Base-by-base conservation (phyloP, 2,329 filamentous ascomycete genomes). In the Clathrospora elynae region DNA sequence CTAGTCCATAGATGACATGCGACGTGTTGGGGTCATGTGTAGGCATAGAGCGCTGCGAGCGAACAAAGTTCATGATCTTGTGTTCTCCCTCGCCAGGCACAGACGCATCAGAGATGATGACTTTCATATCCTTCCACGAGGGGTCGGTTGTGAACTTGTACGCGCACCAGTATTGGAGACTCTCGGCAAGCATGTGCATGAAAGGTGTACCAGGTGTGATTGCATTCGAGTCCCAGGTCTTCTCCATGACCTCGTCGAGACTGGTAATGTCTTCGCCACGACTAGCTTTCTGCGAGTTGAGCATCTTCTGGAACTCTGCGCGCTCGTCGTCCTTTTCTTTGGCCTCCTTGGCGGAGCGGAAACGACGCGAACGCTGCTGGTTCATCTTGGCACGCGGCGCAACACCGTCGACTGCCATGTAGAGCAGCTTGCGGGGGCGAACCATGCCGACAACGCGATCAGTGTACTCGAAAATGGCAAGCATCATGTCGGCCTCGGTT, bases 341-440 rank as follows among this genome's bases (percentile, higher is more conserved):
- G 11, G 93, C 93, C 69, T 99, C 93, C 69, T 92, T 90, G 2
- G 91, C 93, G 14, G 92, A 88, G 50, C 93, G 86, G 74, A 99
- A 99, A 62, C 93, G 89, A 71, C 93, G 84, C 28, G 93, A 95
- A 50, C 93, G 89, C 74, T 99, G 93, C 70, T 99, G 95, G 70
- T 99, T 99, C 93, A 99, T 99, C 74, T 99, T 99, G 46, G 95
- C 95, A 70, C 93, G 87, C 32, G 93, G 95, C 4, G 93, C 93
- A 53, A 99, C 93, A 68, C 93, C 93, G 74, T 99, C 93, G 68
- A 99, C 91, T 62, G 93, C 93, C 66, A 99, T 96, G 88, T 97
- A 93, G 42, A 99, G 81, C 34, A 99, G 76, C 74, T 96, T 97
- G 59, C 93, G 85, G 7, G 93, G 93, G 48, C 93, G 88, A 55